Percentiles rank a stretch among this genome's conserved stretches.
Evolutionary conservation across 1,139 yeast species (phyloP).

Genomic region (Pichia sp.): DNA sequence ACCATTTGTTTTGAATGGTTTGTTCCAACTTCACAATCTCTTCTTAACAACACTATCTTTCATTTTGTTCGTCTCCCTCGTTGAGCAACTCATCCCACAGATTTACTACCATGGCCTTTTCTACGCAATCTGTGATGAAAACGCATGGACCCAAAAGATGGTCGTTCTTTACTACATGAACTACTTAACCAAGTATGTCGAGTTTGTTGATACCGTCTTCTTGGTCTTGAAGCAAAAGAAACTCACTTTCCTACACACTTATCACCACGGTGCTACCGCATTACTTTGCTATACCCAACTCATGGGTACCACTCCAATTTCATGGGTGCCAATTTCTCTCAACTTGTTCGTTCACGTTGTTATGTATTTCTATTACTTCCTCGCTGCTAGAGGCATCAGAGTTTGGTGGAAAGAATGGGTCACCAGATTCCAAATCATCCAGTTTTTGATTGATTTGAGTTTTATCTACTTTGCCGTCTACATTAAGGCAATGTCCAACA

Average conservation of each 20-base stretch:
- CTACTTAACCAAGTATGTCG: constrained; percentile 71
- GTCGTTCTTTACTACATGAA: constrained; percentile 78
- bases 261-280: constrained; percentile 99
- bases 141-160: constrained; percentile 81
- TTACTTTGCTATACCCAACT: constrained; percentile 90
- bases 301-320: constrained; percentile 82
- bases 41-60: constrained; percentile 66
- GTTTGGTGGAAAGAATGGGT: constrained; percentile 99
- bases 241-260: constrained; percentile 84
- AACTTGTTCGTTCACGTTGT: constrained; percentile 92
- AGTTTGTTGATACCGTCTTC: constrained; percentile 87
- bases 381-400: constrained; percentile 86
- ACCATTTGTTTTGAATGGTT: constrained; percentile 64
- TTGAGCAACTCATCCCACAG: constrained; percentile 86
- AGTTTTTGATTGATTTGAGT: constrained; percentile 80
- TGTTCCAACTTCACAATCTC: constrained; percentile 79
- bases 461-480: constrained; percentile 92
- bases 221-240: constrained; percentile 89
- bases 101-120: constrained; percentile 69
- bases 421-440: constrained; percentile 91
- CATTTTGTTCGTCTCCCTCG: constrained; percentile 54
- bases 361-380: constrained; percentile 98
- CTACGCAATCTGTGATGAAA: constrained; percentile 74
- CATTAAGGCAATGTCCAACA: constrained; percentile 59
- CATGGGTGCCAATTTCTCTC: constrained; percentile 90